These are phyloP conservation scores for Geoglossum glabrum DNA, from an alignment of 495 filamentous ascomycete genomes.

Conservation along the genomic window DNA sequence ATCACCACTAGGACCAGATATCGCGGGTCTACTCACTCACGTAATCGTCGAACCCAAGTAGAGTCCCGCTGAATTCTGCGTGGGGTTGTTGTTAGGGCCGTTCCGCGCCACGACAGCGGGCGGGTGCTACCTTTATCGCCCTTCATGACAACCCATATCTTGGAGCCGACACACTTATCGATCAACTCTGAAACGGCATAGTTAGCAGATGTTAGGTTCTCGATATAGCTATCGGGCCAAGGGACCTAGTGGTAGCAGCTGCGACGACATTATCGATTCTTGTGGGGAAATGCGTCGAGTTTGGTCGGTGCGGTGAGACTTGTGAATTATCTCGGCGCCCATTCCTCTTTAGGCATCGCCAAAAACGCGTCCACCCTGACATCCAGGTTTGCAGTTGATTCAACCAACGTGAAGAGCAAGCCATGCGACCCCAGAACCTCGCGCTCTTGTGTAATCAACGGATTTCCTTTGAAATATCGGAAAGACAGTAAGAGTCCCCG, in stretches of 20 bases:
- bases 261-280: constrained; percentile 8
- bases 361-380: background rate
- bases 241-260: constrained; percentile 19
- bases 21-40: constrained; percentile 56
- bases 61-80: constrained; percentile 78
- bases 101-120: background rate
- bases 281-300: background rate
- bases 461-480: background rate
- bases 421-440: background rate
- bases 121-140: constrained; percentile 57
- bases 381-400: background rate
- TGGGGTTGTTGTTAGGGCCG: background rate
- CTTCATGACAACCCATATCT: constrained; percentile 99
- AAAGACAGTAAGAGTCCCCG: background rate
- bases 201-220: constrained; percentile 1
- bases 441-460: background rate
- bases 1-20: constrained; percentile 4
- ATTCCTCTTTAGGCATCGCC: background rate
- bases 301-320: background rate
- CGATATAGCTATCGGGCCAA: background rate
- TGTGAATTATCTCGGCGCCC: background rate
- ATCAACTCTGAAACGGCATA: constrained; percentile 50
- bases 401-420: background rate
- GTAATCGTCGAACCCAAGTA: constrained; percentile 95
- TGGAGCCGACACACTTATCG: constrained; percentile 94